Evolutionary conservation across 345 rosid species (phyloP), one percentile per base, ranked within the genome.

Genomic region (Lagerstroemia speciosa): DNA sequence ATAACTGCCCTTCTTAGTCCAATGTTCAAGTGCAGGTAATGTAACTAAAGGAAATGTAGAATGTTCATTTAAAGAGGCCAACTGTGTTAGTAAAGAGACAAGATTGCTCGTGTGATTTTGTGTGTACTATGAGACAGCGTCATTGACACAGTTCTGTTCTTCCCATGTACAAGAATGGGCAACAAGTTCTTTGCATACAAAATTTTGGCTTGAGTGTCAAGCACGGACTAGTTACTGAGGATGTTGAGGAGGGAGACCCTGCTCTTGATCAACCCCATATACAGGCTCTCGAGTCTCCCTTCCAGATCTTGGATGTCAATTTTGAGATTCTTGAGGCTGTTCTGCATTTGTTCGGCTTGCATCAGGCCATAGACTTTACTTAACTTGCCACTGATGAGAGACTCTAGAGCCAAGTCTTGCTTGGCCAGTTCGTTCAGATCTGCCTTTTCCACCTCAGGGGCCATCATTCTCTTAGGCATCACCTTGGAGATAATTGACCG

Each of bases 161-260:
- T 45, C 15, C 19, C 17, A 45, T 45, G 11, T 45, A 45, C 50
- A 45, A 45, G 50, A 45, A n/a, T n/a, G n/a, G n/a, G n/a, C n/a
- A n/a, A n/a, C n/a, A n/a, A n/a, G n/a, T n/a, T n/a, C 3, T 43
- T 43, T 45, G 50, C 1, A 16, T 11, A 45, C 19, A 45, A 45
- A 45, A 45, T 45, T 45, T 45, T 45, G 17, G 50, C 15, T 38
- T 19, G 16, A 45, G 50, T 45, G 4, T 15, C n/a, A 15, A 11
- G 50, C 16, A 15, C 11, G 19, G 17, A 45, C 50, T 15, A 4
- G 17, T 45, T 71, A 71, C 50, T 78, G 15, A 76, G 67, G 62
- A 69, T 74, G 45, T 81, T 83, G 64, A 84, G 87, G 68, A 84
- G 34, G 16, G 81, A 80, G 26, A 73, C 89, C 74, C 84, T 80